phyloP scores from a whole-genome alignment of 306 rosid genomes.

The Prunus campanulata region DNA sequence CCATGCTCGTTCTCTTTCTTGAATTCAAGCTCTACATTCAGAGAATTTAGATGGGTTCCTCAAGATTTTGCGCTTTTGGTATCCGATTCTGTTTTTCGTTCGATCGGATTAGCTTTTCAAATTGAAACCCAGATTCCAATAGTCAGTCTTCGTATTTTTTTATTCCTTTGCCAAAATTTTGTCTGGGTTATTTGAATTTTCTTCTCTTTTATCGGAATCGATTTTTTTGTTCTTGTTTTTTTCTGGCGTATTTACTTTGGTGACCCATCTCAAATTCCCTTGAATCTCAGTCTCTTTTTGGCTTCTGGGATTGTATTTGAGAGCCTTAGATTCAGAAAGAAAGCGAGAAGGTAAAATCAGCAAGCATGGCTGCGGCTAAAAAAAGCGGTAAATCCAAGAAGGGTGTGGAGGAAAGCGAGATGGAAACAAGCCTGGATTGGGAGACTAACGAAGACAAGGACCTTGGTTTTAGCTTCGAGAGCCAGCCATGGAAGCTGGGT shows the following conservation, averaged over 20 bases:
- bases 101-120: conserved; percentile 35
- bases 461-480: conserved; percentile 31
- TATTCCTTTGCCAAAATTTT: conserved; percentile 15
- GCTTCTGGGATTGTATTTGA: neutral
- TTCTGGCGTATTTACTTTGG: conserved; percentile 5
- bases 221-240: neutral
- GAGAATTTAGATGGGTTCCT: conserved; percentile 42
- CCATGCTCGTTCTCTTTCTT: conserved; percentile 6
- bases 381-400: conserved; percentile 48
- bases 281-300: neutral
- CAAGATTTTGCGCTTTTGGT: conserved; percentile 17
- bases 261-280: conserved; percentile 23
- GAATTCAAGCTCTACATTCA: neutral
- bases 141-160: conserved; percentile 11
- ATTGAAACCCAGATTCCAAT: conserved; percentile 30
- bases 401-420: conserved; percentile 31
- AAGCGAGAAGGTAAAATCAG: conserved; percentile 37
- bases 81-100: conserved; percentile 59
- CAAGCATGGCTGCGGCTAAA: conserved; percentile 46
- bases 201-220: neutral
- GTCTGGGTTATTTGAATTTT: conserved; percentile 24
- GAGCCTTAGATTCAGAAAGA: conserved; percentile 19
- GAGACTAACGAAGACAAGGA: conserved; percentile 40
- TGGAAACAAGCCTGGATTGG: conserved; percentile 27
- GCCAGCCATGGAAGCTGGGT: conserved; percentile 51